phyloP scores from a whole-genome alignment of 805 yeast species.

The Saccharomycopsis babjevae region DNA sequence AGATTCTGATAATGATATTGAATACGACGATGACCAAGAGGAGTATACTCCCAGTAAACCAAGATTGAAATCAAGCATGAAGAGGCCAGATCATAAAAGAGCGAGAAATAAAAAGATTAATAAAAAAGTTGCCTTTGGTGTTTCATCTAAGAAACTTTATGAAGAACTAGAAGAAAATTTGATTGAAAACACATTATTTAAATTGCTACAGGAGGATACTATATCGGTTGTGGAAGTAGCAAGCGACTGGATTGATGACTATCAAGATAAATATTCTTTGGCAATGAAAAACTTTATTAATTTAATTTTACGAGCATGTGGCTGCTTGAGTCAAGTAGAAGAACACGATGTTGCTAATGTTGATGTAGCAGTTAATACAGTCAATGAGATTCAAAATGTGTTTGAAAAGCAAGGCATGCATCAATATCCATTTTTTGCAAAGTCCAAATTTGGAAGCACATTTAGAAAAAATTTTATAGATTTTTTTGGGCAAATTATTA shows the following conservation, averaged over 20 bases:
- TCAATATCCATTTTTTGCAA: slow-evolving; percentile 58
- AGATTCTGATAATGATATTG: neutral
- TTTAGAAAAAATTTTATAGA: slow-evolving; percentile 45
- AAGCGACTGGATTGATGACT: slow-evolving; percentile 48
- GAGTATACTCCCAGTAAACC: neutral
- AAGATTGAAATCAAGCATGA: neutral
- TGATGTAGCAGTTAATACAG: slow-evolving; percentile 64
- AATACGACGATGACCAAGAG: neutral
- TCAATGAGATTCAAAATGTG: slow-evolving; percentile 56
- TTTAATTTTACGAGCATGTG: slow-evolving; percentile 58
- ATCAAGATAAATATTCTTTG: slow-evolving; percentile 31
- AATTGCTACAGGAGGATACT: slow-evolving; percentile 40
- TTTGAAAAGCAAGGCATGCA: slow-evolving; percentile 53
- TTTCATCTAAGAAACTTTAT: slow-evolving; percentile 4
- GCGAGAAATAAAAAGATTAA: neutral
- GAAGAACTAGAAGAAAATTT: slow-evolving; percentile 23
- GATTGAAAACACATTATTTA: slow-evolving; percentile 38
- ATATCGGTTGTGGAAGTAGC: slow-evolving; percentile 42
- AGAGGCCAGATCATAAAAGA: neutral
- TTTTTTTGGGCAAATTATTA: slow-evolving; percentile 45
- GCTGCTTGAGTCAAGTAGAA: slow-evolving; percentile 56
- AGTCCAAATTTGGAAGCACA: slow-evolving; percentile 34
- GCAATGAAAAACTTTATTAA: slow-evolving; percentile 60
- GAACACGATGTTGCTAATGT: slow-evolving; percentile 65
- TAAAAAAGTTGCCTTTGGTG: neutral